Evolutionary conservation across 768 basidiomycete genomes (phyloP), one percentile per base, ranked within the genome.

Genomic region (Trametopsis cervina): DNA sequence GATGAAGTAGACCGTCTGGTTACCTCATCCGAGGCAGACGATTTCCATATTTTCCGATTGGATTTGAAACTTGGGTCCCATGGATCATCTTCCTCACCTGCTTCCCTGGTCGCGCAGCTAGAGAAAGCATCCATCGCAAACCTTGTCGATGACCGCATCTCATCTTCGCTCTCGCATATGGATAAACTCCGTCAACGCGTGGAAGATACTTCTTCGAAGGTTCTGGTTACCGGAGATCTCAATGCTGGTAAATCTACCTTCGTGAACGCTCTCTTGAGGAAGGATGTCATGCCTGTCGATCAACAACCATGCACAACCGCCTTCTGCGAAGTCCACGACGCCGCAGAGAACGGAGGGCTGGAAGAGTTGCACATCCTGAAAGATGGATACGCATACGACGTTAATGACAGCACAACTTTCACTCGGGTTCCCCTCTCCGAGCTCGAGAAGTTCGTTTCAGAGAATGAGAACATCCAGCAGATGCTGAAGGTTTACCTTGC

Each of bases 221-320:
- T 99, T 42, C 81, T 99, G 54, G 92, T 99, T 50, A 98, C 96
- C 20, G 96, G 96, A 51, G 96, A 99, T 63, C 76, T 99, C 50
- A 99, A 99, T 64, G 88, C 96, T 27, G 96, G 96, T 59, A 99
- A 99, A 68, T 96, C 93, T 17, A 98, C 96, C 0, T 89, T 99
- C 62, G 91, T 99, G 63, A 99, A 99, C 61, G 90, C 95, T 4
- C 73, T 99, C 26, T 80, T 99, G 4, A 76, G 92, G 40, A 77
- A 92, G 4, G 81, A 89, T 60, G 82, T 96, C 38, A 90, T 99
- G 86, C 93, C 96, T 6, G 84, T 94, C 51, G 96, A 99, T 66
- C 93, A 99, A 63, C 96, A 98, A 63, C 96, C 96, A 2, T 90
- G 93, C 65, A 99, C 96, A 0, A 92, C 92, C 23, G 83, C 92